phyloP scores from a whole-genome alignment of 2,329 filamentous ascomycete species.

The Talaromyces verruculosus region DNA sequence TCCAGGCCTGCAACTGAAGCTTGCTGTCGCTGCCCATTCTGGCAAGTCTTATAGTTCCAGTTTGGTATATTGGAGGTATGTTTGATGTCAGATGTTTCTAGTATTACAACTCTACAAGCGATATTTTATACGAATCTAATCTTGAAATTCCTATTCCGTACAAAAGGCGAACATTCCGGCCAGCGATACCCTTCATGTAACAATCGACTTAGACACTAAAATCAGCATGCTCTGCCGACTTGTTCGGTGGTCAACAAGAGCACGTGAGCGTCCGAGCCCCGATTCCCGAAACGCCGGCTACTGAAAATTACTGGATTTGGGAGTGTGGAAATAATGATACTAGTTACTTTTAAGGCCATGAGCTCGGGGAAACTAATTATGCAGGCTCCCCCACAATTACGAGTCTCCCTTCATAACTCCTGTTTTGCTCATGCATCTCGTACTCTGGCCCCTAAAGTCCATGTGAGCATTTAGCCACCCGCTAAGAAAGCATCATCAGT shows the following conservation, averaged over 20 bases:
- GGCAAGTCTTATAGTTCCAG: not conserved
- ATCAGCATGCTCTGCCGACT: not conserved
- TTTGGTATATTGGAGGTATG: not conserved
- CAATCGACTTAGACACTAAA: not conserved
- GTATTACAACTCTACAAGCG: not conserved
- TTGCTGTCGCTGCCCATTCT: not conserved
- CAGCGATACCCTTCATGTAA: not conserved
- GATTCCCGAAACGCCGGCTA: not conserved
- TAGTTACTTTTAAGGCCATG: not conserved
- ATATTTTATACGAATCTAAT: not conserved
- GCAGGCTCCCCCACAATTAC: not conserved
- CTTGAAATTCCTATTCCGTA: not conserved
- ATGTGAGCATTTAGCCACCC: not conserved
- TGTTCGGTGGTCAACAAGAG: not conserved
- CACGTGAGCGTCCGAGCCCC: not conserved
- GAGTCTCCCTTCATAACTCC: not conserved
- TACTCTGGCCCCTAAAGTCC: not conserved
- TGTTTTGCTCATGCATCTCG: not conserved
- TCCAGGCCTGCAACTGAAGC: not conserved
- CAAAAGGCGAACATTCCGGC: not conserved
- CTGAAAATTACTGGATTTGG: not conserved
- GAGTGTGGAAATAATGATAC: not conserved
- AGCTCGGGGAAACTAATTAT: not conserved
- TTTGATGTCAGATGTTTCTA: not conserved
- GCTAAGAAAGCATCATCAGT: not conserved